These are phyloP conservation scores for Postia placenta DNA, from an alignment of 768 basidiomycete species.

Conservation along the genomic window DNA sequence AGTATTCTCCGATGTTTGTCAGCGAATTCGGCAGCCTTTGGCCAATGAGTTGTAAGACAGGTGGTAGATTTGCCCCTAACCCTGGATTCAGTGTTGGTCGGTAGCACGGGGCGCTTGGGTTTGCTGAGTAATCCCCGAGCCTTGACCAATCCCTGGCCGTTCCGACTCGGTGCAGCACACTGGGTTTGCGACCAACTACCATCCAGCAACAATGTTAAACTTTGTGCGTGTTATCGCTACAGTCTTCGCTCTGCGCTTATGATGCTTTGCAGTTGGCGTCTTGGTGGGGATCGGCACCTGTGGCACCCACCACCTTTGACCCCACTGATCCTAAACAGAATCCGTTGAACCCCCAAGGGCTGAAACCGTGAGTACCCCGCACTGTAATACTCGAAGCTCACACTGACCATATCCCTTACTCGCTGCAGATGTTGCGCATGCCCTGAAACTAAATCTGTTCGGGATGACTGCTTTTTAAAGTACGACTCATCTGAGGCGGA, in stretches of 20 bases:
- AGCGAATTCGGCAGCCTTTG: no score
- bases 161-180: no score
- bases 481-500: slow-evolving; percentile 57
- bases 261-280: slow-evolving; percentile 19
- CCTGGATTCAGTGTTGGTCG: slow-evolving; percentile 4
- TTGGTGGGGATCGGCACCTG: slow-evolving; percentile 19
- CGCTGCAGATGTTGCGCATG: slow-evolving; percentile 86
- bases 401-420: background rate
- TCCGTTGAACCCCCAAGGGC: slow-evolving; percentile 87
- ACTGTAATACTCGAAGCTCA: background rate
- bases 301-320: slow-evolving; percentile 37
- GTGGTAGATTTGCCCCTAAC: slow-evolving; percentile 7
- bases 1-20: no score
- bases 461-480: slow-evolving; percentile 92
- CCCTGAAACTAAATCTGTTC: slow-evolving; percentile 84
- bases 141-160: no score
- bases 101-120: background rate
- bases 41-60: no score
- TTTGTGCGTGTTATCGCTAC: background rate
- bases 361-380: slow-evolving; percentile 77
- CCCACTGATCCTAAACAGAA: slow-evolving; percentile 77
- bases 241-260: no score
- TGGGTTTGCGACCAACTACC: no score
- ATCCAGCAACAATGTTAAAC: background rate
- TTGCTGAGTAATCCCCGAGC: background rate